phyloP scores from a whole-genome alignment of 805 yeast genomes.

The Wickerhamomyces subpelliculosus region DNA sequence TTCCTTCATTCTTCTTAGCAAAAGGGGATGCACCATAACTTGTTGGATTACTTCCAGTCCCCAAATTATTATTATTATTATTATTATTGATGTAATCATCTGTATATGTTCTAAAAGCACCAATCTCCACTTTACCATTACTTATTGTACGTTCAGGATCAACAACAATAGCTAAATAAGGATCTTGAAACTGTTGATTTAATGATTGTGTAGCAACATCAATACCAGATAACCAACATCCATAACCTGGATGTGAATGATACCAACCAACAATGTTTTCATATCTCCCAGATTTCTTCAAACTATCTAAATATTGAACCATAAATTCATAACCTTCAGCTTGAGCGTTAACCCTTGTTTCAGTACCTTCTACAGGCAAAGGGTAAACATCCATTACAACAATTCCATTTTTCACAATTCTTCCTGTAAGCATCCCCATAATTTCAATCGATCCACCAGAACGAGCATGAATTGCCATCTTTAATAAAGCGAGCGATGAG shows the following conservation, averaged over 20 bases:
- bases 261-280: conserved; percentile 94
- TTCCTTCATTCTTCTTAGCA: conserved; percentile 1
- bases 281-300: conserved; percentile 42
- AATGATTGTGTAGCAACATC: conserved; percentile 85
- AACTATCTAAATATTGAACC: conserved; percentile 68
- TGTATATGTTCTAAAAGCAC: conserved; percentile 76
- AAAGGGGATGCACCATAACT: conserved; percentile 10
- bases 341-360: conserved; percentile 91
- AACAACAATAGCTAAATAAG: conserved; percentile 80
- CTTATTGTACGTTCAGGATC: conserved; percentile 69
- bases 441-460: conserved; percentile 84
- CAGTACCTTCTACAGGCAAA: conserved; percentile 93
- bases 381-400: conserved; percentile 78
- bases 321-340: conserved; percentile 92
- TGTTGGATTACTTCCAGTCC: neutral
- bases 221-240: conserved; percentile 92
- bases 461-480: conserved; percentile 75
- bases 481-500: conserved; percentile 63
- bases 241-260: conserved; percentile 98
- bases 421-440: conserved; percentile 93
- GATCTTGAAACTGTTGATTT: conserved; percentile 87
- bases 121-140: conserved; percentile 69
- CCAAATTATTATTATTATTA: conserved; percentile 4
- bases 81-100: conserved; percentile 22
- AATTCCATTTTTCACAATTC: conserved; percentile 45